A percentile compares a stretch with the other conserved stretches of the same genome.
Conservation (phyloP, 2,329 filamentous ascomycete genomes). For the Nigrograna mackinnonii region DNA sequence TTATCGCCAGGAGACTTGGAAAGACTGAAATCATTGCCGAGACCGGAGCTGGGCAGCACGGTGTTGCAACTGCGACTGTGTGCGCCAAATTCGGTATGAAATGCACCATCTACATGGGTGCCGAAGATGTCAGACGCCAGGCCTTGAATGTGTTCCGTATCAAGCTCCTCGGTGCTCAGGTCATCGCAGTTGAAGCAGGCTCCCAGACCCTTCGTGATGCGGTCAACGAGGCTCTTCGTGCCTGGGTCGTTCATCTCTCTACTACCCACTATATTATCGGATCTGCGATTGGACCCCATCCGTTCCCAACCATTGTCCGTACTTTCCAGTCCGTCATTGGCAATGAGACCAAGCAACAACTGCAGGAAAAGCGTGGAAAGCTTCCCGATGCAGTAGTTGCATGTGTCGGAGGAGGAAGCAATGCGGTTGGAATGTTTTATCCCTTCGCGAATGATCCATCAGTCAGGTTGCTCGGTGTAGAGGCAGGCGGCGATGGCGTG, state of each 20-base stretch:
- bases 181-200: constrained; percentile 90
- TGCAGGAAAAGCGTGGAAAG: constrained; percentile 81
- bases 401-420: constrained; percentile 93
- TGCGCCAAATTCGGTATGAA: constrained; percentile 99
- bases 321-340: constrained; percentile 98
- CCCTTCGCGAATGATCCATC: constrained; percentile 84
- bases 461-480: constrained; percentile 90
- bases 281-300: constrained; percentile 94
- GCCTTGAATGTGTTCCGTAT: constrained; percentile 98
- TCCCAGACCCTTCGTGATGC: constrained; percentile 67
- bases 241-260: constrained; percentile 90
- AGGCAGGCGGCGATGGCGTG: constrained; percentile 91
- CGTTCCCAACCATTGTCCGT: constrained; percentile 95
- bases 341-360: constrained; percentile 89
- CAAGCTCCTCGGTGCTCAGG: constrained; percentile 90
- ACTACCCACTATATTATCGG: constrained; percentile 99
- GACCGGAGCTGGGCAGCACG: constrained; percentile 96
- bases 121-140: constrained; percentile 94
- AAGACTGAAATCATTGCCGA: constrained; percentile 98
- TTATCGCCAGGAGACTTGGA: constrained; percentile 81
- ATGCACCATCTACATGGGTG: constrained; percentile 98
- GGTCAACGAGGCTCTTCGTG: constrained; percentile 92
- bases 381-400: constrained; percentile 95
- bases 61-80: constrained; percentile 95
- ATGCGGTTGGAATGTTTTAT: constrained; percentile 97